Conservation (phyloP, 2,329 filamentous ascomycete genomes). For the Boeremia exigua region DNA sequence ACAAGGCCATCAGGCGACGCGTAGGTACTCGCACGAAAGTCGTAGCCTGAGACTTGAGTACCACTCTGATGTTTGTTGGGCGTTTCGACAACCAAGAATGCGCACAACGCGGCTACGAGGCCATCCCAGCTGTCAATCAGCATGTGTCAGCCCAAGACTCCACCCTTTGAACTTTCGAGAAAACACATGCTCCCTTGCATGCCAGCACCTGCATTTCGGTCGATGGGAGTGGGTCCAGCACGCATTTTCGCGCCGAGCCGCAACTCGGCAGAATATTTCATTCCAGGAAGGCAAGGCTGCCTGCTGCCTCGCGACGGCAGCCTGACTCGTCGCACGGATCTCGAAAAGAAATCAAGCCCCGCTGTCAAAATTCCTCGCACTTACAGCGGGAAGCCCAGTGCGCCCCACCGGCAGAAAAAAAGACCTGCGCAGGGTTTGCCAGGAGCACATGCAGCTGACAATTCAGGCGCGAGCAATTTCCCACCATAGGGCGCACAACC, state of each 20-base stretch:
- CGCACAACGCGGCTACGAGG: not conserved
- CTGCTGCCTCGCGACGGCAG: not conserved
- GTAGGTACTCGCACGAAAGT: conserved; percentile 2
- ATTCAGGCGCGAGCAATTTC: not conserved
- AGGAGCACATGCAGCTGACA: conserved; percentile 4
- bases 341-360: conserved; percentile 3
- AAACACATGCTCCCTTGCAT: not conserved
- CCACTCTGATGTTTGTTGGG: not conserved
- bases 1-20: conserved; percentile 8
- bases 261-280: conserved; percentile 11
- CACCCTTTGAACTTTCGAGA: conserved; percentile 5
- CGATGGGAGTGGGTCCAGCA: conserved; percentile 1
- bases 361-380: conserved; percentile 17
- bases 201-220: conserved; percentile 1
- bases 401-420: conserved; percentile 20
- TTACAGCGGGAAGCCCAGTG: conserved; percentile 15
- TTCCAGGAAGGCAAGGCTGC: conserved; percentile 10
- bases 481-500: not conserved
- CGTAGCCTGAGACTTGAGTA: not conserved
- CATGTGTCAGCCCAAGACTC: conserved; percentile 7
- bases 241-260: conserved; percentile 16
- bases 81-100: not conserved
- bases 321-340: conserved; percentile 8
- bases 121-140: not conserved
- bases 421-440: conserved; percentile 12